Percentiles rank a stretch among this genome's conserved stretches.
These are phyloP conservation scores for Endotrypanum monterogeii DNA, from an alignment of 208 protist species.

Conservation along the genomic window DNA sequence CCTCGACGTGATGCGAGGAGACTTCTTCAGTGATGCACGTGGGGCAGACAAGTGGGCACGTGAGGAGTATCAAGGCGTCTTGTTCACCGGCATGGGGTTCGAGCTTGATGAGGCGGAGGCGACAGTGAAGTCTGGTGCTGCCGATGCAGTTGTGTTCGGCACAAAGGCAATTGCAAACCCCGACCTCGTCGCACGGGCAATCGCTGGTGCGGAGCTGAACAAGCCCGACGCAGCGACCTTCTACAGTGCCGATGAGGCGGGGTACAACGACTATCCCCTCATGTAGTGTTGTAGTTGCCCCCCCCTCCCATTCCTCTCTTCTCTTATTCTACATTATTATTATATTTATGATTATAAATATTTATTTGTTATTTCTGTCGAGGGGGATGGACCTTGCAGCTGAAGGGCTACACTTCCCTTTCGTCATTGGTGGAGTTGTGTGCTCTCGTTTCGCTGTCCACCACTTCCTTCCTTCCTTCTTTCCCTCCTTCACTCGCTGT, in stretches of 20 bases:
- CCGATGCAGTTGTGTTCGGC: slow-evolving; percentile 66
- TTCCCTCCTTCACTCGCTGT: too few relatives aligned
- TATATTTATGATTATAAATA: too few relatives aligned
- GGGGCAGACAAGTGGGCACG: slow-evolving; percentile 52
- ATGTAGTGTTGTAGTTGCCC: neutral
- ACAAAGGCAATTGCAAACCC: slow-evolving; percentile 65
- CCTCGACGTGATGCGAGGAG: slow-evolving; percentile 43
- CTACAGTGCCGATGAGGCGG: slow-evolving; percentile 18
- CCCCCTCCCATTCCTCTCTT: neutral
- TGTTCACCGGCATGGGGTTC: slow-evolving; percentile 52
- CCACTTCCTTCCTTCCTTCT: too few relatives aligned
- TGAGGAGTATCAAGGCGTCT: slow-evolving; percentile 44
- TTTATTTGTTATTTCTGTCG: too few relatives aligned
- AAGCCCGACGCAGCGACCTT: slow-evolving; percentile 14
- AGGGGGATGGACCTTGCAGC: too few relatives aligned
- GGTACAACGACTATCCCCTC: slow-evolving; percentile 60
- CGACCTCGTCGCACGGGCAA: slow-evolving; percentile 55
- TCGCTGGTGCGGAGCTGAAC: slow-evolving; percentile 39
- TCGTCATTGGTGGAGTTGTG: too few relatives aligned
- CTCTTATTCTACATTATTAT: too few relatives aligned
- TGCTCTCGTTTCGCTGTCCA: too few relatives aligned
- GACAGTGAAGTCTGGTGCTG: slow-evolving; percentile 35
- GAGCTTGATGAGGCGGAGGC: slow-evolving; percentile 40
- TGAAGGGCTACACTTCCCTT: too few relatives aligned
- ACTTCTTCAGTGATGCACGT: slow-evolving; percentile 22